A percentile compares a stretch with the other conserved stretches of the same genome.
These are phyloP conservation scores for Coemansia biformis DNA, from an alignment of 192 early-diverging fungal species.

Conservation along the genomic window DNA sequence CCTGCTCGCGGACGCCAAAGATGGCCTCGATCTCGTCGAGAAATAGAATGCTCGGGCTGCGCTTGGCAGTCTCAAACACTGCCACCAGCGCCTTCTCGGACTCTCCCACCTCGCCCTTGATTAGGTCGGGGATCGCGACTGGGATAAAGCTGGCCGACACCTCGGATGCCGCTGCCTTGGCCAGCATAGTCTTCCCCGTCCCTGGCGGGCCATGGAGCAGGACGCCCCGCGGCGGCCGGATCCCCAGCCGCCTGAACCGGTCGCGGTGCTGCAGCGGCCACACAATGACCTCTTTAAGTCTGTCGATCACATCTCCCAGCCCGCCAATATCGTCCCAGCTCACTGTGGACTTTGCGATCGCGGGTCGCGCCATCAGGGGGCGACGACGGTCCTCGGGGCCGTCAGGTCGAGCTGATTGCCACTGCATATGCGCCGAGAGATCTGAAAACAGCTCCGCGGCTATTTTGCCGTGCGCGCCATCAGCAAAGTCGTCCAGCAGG, in stretches of 20 bases:
- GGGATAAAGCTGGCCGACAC: constrained; percentile 76
- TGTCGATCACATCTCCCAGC: constrained; percentile 60
- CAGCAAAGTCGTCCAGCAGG: constrained; percentile 5
- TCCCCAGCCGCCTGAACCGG: constrained; percentile 63
- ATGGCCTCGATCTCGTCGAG: constrained; percentile 92
- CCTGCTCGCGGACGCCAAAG: constrained; percentile 64
- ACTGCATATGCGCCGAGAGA: no score
- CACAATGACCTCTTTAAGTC: constrained; percentile 69
- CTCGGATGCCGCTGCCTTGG: constrained; percentile 76
- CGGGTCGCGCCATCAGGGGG: no score
- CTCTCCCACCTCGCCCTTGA: constrained; percentile 88
- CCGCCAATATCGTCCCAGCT: constrained; percentile 81
- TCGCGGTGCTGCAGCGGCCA: constrained; percentile 69
- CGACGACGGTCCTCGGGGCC: background rate
- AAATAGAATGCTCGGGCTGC: constrained; percentile 80
- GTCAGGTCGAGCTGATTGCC: no score
- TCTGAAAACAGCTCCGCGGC: constrained; percentile 25
- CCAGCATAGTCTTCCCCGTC: constrained; percentile 89
- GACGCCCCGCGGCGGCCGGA: constrained; percentile 72
- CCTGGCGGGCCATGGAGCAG: constrained; percentile 85
- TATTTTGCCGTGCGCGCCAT: constrained; percentile 15
- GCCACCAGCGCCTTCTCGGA: constrained; percentile 85
- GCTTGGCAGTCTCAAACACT: constrained; percentile 66
- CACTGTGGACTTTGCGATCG: no score
- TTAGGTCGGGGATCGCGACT: constrained; percentile 71